Base-by-base conservation (phyloP, 1,284 basidiomycete species). In the Cutaneotrichosporon dermatis region DNA sequence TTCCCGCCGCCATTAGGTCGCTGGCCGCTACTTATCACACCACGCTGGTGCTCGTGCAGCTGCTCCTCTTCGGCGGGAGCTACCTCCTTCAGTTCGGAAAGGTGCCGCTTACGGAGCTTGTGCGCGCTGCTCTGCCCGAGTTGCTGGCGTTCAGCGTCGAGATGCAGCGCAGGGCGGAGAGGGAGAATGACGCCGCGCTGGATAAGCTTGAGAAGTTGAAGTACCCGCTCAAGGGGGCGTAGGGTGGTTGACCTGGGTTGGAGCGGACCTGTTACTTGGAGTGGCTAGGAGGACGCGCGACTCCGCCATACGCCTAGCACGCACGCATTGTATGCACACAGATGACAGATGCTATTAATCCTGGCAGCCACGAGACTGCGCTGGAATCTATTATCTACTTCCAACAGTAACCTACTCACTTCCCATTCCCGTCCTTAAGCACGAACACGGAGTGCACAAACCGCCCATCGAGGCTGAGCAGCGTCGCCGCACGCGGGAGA, bases 401-500 rank as follows among this genome's bases (percentile, higher is more conserved):
- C 25, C 25, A 25, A 25, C 25, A 25, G 25, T 25, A 25, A 25
- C 25, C 25, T 25, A 25, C 25, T 25, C 25, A 25, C 25, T 25
- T 25, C 25, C 25, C 25, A 25, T 25, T 25, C 25, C 46, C 13
- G 33, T 36, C 33, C 46, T 49, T 36, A 4, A 7, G 6, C 54
- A 76, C 54, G 44, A 76, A 76, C 34, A 72, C 66, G 48, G 64
- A 67, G 35, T 71, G 67, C 60, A 61, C 71, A 54, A 72, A 90
- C 62, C 81, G 80, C 1, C 89, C 89, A 60, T 85, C 79, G 45
- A 86, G 83, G 69, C 87, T 89, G 15, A 92, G 76, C 12, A 91
- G 75, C 0, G 84, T 87, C 13, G 84, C 90, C 13, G 90, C 76
- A 5, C 85, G 83, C 33, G 82, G 82, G 66, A 90, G 85, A 5